These are phyloP conservation scores for Alternaria triticina DNA, from an alignment of 2,329 filamentous ascomycete species.

Conservation along the genomic window DNA sequence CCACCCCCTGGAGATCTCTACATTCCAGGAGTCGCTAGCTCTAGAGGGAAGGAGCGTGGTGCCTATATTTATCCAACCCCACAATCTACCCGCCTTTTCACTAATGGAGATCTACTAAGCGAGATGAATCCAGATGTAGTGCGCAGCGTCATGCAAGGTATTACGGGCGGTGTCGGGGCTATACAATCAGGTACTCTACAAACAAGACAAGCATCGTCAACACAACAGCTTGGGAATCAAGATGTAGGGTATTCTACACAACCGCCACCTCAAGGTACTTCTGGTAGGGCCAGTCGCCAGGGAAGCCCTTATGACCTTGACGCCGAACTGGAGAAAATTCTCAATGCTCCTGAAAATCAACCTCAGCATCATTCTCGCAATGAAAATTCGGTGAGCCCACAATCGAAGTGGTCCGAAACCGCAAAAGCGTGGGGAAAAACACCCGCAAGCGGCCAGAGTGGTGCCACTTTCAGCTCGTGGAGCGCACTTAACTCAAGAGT, in stretches of 20 bases:
- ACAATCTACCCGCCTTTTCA: background rate
- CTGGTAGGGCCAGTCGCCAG: background rate
- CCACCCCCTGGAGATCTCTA: background rate
- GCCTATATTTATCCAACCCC: background rate
- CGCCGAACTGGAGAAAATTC: background rate
- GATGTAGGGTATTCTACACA: background rate
- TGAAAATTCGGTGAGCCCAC: background rate
- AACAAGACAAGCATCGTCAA: background rate
- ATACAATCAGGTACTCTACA: background rate
- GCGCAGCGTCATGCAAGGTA: background rate
- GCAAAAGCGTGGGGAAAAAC: background rate
- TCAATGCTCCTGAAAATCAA: background rate
- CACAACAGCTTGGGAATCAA: background rate
- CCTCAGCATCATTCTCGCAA: background rate
- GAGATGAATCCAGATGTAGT: background rate
- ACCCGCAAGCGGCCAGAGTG: background rate
- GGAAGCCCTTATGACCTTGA: background rate
- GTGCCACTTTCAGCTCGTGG: background rate
- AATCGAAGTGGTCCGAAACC: background rate
- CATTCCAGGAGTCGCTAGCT: background rate
- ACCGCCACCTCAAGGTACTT: background rate
- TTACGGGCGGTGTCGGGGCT: background rate
- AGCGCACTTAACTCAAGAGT: background rate
- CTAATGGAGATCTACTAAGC: background rate
- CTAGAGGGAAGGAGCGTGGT: background rate